A percentile compares a stretch with the other conserved stretches of the same genome.
Evolutionary conservation across 2,329 filamentous ascomycete species (phyloP).

Genomic region (Fusarium lyarnte): DNA sequence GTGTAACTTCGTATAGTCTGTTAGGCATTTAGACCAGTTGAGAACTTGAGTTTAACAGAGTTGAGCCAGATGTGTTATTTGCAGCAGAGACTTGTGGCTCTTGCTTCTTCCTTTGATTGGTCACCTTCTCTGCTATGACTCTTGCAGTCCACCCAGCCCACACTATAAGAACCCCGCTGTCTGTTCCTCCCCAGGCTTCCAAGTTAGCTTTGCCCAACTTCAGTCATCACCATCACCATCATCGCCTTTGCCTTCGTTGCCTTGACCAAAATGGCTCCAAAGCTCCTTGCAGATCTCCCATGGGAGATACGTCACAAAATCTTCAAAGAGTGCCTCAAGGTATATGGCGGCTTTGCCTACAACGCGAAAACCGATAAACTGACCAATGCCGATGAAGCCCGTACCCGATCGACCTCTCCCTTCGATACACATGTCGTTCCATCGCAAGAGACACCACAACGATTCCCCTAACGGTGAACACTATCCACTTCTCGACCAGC

Average conservation of each 20-base stretch:
- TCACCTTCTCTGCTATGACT: not conserved
- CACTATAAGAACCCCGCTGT: not conserved
- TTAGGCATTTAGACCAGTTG: no score
- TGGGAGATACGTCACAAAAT: constrained; percentile 24
- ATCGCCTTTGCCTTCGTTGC: no score
- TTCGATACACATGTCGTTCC: constrained; percentile 24
- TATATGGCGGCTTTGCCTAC: constrained; percentile 17
- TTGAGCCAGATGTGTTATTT: no score
- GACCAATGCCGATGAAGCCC: not conserved
- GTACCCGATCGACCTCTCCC: constrained; percentile 18
- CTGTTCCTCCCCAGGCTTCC: not conserved
- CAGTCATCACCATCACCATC: not conserved
- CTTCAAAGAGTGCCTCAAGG: constrained; percentile 16
- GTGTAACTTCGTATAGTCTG: no score
- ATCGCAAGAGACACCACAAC: constrained; percentile 3
- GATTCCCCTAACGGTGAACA: constrained; percentile 8
- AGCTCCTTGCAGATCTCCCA: not conserved
- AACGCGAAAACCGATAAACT: constrained; percentile 12
- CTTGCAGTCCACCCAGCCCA: not conserved
- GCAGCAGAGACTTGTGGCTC: no score
- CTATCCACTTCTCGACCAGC: constrained; percentile 15
- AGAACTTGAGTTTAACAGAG: no score
- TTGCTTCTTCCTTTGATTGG: not conserved
- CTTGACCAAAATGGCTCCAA: not conserved
- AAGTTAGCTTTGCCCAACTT: not conserved